These are phyloP conservation scores for Hypoxylon trugodes DNA, from an alignment of 495 filamentous ascomycete genomes.

Conservation along the genomic window DNA sequence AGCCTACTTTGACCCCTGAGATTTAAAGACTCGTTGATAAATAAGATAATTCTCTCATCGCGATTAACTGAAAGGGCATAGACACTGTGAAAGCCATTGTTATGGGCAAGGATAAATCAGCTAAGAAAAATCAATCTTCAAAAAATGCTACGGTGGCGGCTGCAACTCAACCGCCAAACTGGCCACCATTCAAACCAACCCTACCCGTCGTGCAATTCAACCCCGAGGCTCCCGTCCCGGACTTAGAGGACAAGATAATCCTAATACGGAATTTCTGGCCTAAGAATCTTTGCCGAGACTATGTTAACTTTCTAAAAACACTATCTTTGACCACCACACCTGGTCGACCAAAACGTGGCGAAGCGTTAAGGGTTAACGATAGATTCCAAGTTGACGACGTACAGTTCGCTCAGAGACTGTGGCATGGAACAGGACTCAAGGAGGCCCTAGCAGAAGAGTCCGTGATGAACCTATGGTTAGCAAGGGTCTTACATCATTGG, in stretches of 20 bases:
- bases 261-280: slow-evolving; percentile 82
- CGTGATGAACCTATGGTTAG: slow-evolving; percentile 41
- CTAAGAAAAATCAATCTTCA: slow-evolving; percentile 28
- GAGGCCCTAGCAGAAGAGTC: slow-evolving; percentile 54
- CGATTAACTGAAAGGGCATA: neutral
- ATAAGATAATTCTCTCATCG: neutral
- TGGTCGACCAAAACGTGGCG: slow-evolving; percentile 81
- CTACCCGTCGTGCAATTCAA: slow-evolving; percentile 72
- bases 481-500: slow-evolving; percentile 20
- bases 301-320: slow-evolving; percentile 77
- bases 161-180: slow-evolving; percentile 60
- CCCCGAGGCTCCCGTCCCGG: slow-evolving; percentile 63
- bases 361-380: slow-evolving; percentile 90
- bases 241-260: slow-evolving; percentile 70
- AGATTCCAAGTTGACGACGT: slow-evolving; percentile 85
- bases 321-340: slow-evolving; percentile 84
- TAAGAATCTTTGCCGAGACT: slow-evolving; percentile 79
- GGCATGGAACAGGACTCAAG: slow-evolving; percentile 68
- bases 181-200: slow-evolving; percentile 80
- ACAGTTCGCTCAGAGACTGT: slow-evolving; percentile 76
- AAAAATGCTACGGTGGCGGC: slow-evolving; percentile 14
- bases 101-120: slow-evolving; percentile 32
- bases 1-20: neutral
- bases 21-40: slow-evolving; percentile 3
- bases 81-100: neutral